Percentiles rank a stretch among this genome's conserved stretches.
Evolutionary conservation across 192 early-diverging fungal genomes (phyloP).

Genomic region (Entomortierella beljakovae): DNA sequence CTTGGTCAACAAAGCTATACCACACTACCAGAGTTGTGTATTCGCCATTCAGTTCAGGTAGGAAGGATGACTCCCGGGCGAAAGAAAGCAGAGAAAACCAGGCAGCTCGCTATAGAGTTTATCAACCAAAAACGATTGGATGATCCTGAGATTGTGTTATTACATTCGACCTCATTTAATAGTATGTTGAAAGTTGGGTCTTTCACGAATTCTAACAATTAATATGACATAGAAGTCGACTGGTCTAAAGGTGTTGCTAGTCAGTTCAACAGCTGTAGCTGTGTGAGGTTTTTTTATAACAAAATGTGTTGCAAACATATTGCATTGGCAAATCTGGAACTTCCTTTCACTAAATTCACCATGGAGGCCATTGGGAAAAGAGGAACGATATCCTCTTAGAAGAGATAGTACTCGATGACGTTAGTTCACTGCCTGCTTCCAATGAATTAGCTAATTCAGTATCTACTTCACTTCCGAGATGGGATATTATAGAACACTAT

Average conservation of each 20-base stretch:
- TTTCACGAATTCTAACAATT: not conserved
- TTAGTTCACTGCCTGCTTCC: too few relatives aligned
- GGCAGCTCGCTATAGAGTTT: not conserved
- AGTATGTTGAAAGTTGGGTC: not conserved
- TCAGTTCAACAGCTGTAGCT: not conserved
- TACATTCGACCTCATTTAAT: not conserved
- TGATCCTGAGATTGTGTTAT: not conserved
- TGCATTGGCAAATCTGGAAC: constrained; percentile 2
- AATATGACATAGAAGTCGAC: not conserved
- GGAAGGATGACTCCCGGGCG: constrained; percentile 10
- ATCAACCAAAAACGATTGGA: not conserved
- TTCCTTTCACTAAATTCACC: not conserved
- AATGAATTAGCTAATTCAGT: too few relatives aligned
- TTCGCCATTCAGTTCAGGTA: constrained; percentile 1
- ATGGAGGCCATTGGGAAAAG: not conserved
- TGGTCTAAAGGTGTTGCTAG: not conserved
- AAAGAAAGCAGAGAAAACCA: not conserved
- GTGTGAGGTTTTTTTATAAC: not conserved
- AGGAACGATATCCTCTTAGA: not conserved
- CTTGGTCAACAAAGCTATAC: too few relatives aligned
- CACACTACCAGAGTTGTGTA: too few relatives aligned
- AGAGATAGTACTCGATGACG: too few relatives aligned
- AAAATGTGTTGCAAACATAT: constrained; percentile 16
- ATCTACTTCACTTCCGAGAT: too few relatives aligned
- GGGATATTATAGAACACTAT: too few relatives aligned